These are phyloP conservation scores for Metschnikowia kunwiensis DNA, from an alignment of 805 yeast genomes.

Conservation along the genomic window DNA sequence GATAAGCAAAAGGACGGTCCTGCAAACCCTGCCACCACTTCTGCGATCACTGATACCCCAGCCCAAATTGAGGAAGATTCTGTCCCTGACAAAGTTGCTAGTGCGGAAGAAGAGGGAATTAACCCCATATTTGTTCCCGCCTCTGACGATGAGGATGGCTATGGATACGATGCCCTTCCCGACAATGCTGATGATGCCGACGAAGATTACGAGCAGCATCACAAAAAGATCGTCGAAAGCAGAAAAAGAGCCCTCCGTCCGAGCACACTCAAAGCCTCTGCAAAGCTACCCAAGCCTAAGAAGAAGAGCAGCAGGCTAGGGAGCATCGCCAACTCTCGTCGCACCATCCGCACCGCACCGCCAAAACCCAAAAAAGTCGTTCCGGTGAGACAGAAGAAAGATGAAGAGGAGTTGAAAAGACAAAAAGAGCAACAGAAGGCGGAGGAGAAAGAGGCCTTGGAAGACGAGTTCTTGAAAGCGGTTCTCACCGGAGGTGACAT, in stretches of 20 bases:
- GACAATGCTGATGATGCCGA: conserved; percentile 11
- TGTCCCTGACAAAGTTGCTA: too few species aligned
- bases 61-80: too few species aligned
- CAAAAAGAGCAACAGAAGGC: conserved; percentile 2
- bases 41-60: too few species aligned
- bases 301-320: conserved; percentile 6
- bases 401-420: neutral
- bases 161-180: conserved; percentile 14
- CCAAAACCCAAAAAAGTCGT: neutral
- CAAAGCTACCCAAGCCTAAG: neutral
- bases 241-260: conserved; percentile 2
- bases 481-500: conserved; percentile 33
- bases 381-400: neutral
- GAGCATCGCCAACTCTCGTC: conserved; percentile 4
- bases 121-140: conserved; percentile 15
- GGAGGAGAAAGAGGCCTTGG: conserved; percentile 8
- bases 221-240: conserved; percentile 1
- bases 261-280: neutral
- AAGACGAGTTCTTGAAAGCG: conserved; percentile 24
- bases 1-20: too few species aligned
- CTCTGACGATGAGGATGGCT: conserved; percentile 14
- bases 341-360: conserved; percentile 1
- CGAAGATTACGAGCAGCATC: conserved; percentile 12
- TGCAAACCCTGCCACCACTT: too few species aligned
- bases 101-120: conserved; percentile 8